phyloP scores from a whole-genome alignment of 192 early-diverging fungal genomes.

The Coemansia sp. region DNA sequence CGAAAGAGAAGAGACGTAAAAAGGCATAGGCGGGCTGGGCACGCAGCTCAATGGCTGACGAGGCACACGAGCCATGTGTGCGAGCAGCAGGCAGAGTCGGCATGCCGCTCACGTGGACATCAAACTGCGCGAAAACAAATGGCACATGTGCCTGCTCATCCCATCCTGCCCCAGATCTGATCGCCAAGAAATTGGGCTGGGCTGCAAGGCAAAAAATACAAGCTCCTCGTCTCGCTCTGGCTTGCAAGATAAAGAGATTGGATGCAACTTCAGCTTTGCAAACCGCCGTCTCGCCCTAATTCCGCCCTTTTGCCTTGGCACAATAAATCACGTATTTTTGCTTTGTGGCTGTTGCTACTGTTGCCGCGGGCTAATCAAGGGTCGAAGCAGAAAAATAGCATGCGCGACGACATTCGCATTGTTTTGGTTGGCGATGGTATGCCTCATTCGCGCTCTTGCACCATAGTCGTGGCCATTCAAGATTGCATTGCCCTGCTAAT shows the following conservation, averaged over 20 bases:
- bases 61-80: not conserved
- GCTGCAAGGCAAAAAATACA: too few species aligned
- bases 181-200: too few species aligned
- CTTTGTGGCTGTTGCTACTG: not conserved
- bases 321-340: too few species aligned
- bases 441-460: constrained; percentile 1
- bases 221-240: too few species aligned
- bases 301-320: too few species aligned
- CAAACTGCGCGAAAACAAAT: not conserved
- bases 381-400: constrained; percentile 17
- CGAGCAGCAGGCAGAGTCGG: not conserved
- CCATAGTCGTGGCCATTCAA: not conserved
- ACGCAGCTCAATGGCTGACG: not conserved
- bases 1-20: not conserved
- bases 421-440: constrained; percentile 89
- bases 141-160: not conserved
- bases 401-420: constrained; percentile 88
- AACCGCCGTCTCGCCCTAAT: too few species aligned
- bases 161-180: too few species aligned
- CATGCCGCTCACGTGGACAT: not conserved
- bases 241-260: too few species aligned
- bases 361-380: not conserved
- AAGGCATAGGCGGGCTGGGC: not conserved
- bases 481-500: not conserved
- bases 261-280: too few species aligned